These are phyloP conservation scores for Linderina pennispora DNA, from an alignment of 192 early-diverging fungal species.

Conservation along the genomic window DNA sequence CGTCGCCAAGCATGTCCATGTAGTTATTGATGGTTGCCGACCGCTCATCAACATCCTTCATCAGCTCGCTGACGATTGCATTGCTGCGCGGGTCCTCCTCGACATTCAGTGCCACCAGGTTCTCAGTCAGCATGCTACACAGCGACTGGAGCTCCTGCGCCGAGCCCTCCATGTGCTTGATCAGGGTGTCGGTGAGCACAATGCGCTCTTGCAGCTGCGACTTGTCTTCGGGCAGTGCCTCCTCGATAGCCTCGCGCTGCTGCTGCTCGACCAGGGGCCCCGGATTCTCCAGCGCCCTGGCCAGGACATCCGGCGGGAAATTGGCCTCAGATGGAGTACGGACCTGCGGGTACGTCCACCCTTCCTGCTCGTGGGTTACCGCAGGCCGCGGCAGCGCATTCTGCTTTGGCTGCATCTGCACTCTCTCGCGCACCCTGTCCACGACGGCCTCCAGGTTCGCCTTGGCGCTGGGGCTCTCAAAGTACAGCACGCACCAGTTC, in stretches of 20 bases:
- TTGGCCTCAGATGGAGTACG: too few relatives aligned
- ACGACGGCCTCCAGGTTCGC: constrained; percentile 11
- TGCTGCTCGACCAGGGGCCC: not conserved
- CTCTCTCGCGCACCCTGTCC: constrained; percentile 9
- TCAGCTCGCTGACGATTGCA: constrained; percentile 10
- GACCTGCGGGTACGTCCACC: constrained; percentile 16
- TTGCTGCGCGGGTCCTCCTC: constrained; percentile 20
- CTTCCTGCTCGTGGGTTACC: constrained; percentile 2
- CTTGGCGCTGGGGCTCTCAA: not conserved
- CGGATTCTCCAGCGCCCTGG: not conserved
- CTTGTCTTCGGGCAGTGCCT: not conserved
- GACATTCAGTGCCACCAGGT: constrained; percentile 8
- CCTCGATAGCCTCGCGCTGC: not conserved
- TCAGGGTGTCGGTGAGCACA: constrained; percentile 1
- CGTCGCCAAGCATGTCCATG: not conserved
- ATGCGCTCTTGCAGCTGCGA: not conserved
- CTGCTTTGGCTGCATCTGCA: constrained; percentile 2
- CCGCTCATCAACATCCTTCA: constrained; percentile 1
- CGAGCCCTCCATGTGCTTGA: constrained; percentile 5
- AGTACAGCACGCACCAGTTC: constrained; percentile 15
- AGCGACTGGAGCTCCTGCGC: constrained; percentile 15
- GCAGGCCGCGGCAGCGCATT: constrained; percentile 9
- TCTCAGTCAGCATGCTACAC: constrained; percentile 21
- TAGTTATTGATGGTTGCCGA: constrained; percentile 3
- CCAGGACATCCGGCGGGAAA: not conserved